Conservation (phyloP, 805 yeast species). For the Dipodascopsis tothii region DNA sequence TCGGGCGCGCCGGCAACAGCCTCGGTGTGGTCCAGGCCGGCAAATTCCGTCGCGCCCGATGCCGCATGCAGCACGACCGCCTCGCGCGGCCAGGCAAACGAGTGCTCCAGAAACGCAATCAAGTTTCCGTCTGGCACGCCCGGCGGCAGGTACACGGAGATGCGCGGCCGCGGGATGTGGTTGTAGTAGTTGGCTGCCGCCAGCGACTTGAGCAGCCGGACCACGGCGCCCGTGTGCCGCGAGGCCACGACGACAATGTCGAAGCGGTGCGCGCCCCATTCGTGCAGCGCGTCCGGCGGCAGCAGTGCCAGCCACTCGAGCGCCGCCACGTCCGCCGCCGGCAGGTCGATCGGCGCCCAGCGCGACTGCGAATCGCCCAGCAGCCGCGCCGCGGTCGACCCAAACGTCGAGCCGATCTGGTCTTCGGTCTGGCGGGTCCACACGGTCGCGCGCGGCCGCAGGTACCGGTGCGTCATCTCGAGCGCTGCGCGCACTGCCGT, state of each 20-base stretch:
- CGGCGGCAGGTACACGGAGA: constrained; percentile 18
- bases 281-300: constrained; percentile 6
- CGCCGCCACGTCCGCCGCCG: constrained; percentile 9
- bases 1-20: too few relatives aligned
- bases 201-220: constrained; percentile 12
- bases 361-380: constrained; percentile 12
- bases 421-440: constrained; percentile 19
- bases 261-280: constrained; percentile 15
- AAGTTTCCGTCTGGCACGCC: constrained; percentile 15
- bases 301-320: constrained; percentile 15
- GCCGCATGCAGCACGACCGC: constrained; percentile 10
- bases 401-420: constrained; percentile 4
- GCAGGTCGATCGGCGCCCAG: constrained; percentile 22
- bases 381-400: constrained; percentile 4
- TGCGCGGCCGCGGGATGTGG: constrained; percentile 16
- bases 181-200: constrained; percentile 17
- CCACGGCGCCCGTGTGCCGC: constrained; percentile 12
- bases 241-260: constrained; percentile 18
- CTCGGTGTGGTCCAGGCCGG: background rate
- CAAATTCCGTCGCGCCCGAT: background rate
- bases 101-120: constrained; percentile 13
- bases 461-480: constrained; percentile 7
- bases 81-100: constrained; percentile 15
- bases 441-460: constrained; percentile 12
- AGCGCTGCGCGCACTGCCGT: constrained; percentile 7